These are phyloP conservation scores for Erucastrum elatum DNA, from an alignment of 345 rosid species.

Conservation along the genomic window DNA sequence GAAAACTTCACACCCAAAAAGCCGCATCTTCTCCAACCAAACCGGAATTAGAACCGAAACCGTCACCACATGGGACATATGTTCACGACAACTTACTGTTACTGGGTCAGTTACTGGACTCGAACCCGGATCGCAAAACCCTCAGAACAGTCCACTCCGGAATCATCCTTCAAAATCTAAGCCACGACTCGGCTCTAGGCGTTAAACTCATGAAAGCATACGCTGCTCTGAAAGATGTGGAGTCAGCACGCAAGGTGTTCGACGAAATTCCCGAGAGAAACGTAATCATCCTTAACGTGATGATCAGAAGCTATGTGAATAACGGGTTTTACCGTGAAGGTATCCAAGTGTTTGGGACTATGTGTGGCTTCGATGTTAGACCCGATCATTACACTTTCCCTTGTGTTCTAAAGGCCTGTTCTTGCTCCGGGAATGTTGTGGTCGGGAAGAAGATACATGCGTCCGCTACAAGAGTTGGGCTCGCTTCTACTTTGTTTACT, in stretches of 20 bases:
- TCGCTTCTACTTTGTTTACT: conserved; percentile 51
- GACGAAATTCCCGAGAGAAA: conserved; percentile 66
- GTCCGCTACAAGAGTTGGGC: conserved; percentile 53
- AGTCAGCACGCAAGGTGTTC: conserved; percentile 57
- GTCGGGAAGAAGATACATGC: conserved; percentile 64
- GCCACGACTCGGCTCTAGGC: conserved; percentile 48
- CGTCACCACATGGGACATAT: neutral
- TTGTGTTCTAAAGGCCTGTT: conserved; percentile 72
- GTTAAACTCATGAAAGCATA: conserved; percentile 65
- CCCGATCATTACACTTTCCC: conserved; percentile 76
- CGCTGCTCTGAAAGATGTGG: conserved; percentile 48
- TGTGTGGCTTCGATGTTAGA: conserved; percentile 42
- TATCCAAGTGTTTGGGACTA: conserved; percentile 44
- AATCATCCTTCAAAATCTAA: conserved; percentile 38
- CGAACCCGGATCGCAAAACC: conserved; percentile 50
- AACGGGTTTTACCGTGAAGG: conserved; percentile 50
- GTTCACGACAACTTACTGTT: conserved; percentile 37
- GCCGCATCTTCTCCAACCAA: conserved; percentile 19
- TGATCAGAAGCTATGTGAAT: conserved; percentile 73
- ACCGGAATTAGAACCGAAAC: conserved; percentile 10
- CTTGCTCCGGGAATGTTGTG: conserved; percentile 50
- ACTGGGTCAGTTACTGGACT: conserved; percentile 51
- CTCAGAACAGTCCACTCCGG: conserved; percentile 50
- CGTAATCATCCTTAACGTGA: conserved; percentile 65
- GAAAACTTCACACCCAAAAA: conserved; percentile 13